Conservation (phyloP, 257 asterid genomes). For the Echites panduratus region DNA sequence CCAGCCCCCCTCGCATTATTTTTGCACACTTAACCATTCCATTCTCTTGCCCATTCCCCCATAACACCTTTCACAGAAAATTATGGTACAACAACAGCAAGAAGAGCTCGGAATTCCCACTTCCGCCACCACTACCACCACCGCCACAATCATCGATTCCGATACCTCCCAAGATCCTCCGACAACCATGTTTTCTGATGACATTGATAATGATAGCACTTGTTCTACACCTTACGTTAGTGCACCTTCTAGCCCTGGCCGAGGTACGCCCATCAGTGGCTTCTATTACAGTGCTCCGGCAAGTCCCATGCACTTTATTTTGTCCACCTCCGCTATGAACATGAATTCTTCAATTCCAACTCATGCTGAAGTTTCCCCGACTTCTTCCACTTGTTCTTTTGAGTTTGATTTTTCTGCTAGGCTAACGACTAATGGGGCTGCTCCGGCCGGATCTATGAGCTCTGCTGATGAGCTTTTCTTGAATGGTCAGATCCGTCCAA, state of each 20-base stretch:
- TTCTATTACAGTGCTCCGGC: constrained; percentile 86
- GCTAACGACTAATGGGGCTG: constrained; percentile 28
- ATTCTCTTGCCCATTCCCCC: constrained; percentile 5
- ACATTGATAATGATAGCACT: constrained; percentile 47
- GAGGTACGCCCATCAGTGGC: constrained; percentile 38
- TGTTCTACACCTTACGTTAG: constrained; percentile 92
- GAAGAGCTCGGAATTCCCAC: constrained; percentile 30
- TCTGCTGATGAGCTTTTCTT: constrained; percentile 84
- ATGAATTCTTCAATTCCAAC: constrained; percentile 6
- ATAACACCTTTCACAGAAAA: constrained; percentile 16
- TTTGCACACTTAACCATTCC: too few relatives aligned
- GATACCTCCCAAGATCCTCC: constrained; percentile 14
- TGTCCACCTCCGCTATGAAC: constrained; percentile 23
- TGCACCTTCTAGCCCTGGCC: constrained; percentile 91
- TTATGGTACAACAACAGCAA: constrained; percentile 34
- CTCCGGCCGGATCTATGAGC: constrained; percentile 50
- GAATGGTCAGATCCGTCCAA: constrained; percentile 94
- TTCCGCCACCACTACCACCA: constrained; percentile 12
- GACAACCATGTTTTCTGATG: constrained; percentile 31
- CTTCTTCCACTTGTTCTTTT: constrained; percentile 26
- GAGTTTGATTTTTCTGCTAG: constrained; percentile 65
- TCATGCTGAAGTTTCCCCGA: constrained; percentile 11
- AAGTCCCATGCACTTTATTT: constrained; percentile 75
- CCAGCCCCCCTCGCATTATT: too few relatives aligned
- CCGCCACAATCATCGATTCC: constrained; percentile 2